Percentiles rank a stretch among this genome's conserved stretches.
Evolutionary conservation across 306 rosid genomes (phyloP).

Genomic region (apple (Malus domestica)): ASM211411v1 NC_041803.1:35229501-35230000

Average conservation of each 20-base stretch:
- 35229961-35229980: constrained; percentile 24
- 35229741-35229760: constrained; percentile 55
- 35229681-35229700: background rate
- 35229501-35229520: constrained; percentile 56
- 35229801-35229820: constrained; percentile 95
- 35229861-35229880: constrained; percentile 43
- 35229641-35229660: constrained; percentile 59
- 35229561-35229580: constrained; percentile 91
- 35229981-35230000: constrained; percentile 31
- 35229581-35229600: constrained; percentile 75
- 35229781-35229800: constrained; percentile 56
- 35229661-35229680: background rate
- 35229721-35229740: background rate
- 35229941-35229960: constrained; percentile 32
- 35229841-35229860: constrained; percentile 59
- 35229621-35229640: constrained; percentile 81
- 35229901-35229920: constrained; percentile 39
- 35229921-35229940: constrained; percentile 53
- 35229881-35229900: constrained; percentile 52
- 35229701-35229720: background rate
- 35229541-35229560: constrained; percentile 82
- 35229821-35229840: constrained; percentile 60
- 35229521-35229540: constrained; percentile 86
- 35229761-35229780: constrained; percentile 44
- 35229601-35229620: constrained; percentile 63